phyloP scores from a whole-genome alignment of 1,284 basidiomycete genomes.

The Cystobasidium slooffiae region DNA sequence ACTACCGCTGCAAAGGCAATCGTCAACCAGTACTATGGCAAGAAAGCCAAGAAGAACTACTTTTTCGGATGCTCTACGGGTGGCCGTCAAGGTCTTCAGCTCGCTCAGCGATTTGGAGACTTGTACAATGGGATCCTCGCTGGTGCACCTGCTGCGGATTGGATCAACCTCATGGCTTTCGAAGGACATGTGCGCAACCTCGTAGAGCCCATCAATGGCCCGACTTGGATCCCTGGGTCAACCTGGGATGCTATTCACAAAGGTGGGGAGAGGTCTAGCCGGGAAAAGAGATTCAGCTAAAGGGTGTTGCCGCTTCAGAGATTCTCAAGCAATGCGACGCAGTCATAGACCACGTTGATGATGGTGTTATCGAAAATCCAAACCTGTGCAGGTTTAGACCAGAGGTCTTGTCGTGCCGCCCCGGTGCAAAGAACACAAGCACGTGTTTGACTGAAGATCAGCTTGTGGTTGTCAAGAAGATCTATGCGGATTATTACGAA shows the following conservation, averaged over 20 bases:
- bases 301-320: neutral
- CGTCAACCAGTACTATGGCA: constrained; percentile 22
- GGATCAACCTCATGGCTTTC: neutral
- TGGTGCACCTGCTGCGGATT: constrained; percentile 53
- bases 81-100: constrained; percentile 53
- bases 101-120: constrained; percentile 50
- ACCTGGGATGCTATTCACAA: constrained; percentile 43
- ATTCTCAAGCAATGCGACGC: constrained; percentile 49
- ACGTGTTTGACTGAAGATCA: constrained; percentile 26
- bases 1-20: constrained; percentile 8
- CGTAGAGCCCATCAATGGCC: constrained; percentile 5
- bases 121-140: constrained; percentile 56
- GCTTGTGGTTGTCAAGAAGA: constrained; percentile 17
- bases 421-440: constrained; percentile 6
- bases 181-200: constrained; percentile 2
- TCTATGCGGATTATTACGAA: constrained; percentile 13
- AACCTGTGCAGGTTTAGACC: constrained; percentile 26
- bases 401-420: constrained; percentile 15
- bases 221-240: constrained; percentile 2
- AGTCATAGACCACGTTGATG: constrained; percentile 49
- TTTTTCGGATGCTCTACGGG: constrained; percentile 53
- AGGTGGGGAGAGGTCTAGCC: neutral
- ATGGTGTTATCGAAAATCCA: constrained; percentile 49
- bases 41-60: constrained; percentile 40
- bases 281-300: neutral